Evolutionary conservation across 148 eudicot genomes (phyloP).

Genomic region (Camellia sinensis): DNA sequence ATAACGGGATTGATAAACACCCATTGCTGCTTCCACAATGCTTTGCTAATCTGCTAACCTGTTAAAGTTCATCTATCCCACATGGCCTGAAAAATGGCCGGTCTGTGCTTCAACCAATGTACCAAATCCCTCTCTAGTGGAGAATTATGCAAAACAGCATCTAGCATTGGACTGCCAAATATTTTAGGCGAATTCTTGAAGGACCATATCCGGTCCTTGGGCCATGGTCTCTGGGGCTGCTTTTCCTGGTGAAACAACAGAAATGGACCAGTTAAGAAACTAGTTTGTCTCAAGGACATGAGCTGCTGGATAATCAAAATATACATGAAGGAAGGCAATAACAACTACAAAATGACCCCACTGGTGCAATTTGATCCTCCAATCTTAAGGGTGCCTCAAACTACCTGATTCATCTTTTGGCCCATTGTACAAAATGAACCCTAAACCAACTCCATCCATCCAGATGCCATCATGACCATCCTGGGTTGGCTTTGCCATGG

Average conservation of each 20-base stretch:
- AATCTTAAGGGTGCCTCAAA: too few species aligned
- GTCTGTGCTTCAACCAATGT: slow-evolving; percentile 89
- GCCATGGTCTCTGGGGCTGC: slow-evolving; percentile 91
- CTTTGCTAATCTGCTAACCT: background rate
- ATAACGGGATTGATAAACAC: slow-evolving; percentile 20
- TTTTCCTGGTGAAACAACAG: slow-evolving; percentile 54
- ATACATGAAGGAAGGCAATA: background rate
- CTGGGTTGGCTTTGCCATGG: too few species aligned
- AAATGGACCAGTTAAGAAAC: background rate
- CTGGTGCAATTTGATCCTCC: too few species aligned
- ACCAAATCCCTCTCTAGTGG: slow-evolving; percentile 76
- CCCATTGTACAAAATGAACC: too few species aligned
- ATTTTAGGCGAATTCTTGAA: slow-evolving; percentile 55
- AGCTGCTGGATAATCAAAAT: background rate
- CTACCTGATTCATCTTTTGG: too few species aligned
- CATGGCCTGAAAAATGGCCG: slow-evolving; percentile 68
- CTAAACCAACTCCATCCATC: too few species aligned
- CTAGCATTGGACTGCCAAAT: slow-evolving; percentile 94
- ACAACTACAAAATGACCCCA: too few species aligned
- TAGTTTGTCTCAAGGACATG: slow-evolving; percentile 5
- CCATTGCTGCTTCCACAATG: slow-evolving; percentile 11
- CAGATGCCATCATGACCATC: too few species aligned
- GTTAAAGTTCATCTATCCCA: slow-evolving; percentile 64
- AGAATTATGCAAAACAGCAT: slow-evolving; percentile 56
- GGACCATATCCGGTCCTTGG: slow-evolving; percentile 81